Evolutionary conservation across 345 rosid genomes (phyloP).

Genomic region (Ricinus communis): DNA sequence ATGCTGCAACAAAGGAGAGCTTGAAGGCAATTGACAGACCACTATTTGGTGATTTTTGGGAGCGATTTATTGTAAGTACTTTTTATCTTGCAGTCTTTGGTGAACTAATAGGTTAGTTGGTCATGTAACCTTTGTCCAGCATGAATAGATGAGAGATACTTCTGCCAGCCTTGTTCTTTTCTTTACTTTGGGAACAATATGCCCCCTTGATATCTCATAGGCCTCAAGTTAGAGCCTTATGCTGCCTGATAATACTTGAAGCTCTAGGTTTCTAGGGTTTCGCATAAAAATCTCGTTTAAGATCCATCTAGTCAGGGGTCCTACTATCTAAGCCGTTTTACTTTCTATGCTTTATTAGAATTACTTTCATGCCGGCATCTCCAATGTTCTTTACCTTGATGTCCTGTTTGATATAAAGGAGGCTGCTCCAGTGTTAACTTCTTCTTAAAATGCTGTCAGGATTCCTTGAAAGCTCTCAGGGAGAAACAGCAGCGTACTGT

Average conservation of each 20-base stretch:
- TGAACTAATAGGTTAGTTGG: neutral
- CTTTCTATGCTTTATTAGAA: neutral
- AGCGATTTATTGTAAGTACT: slow-evolving; percentile 76
- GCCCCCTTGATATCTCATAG: neutral
- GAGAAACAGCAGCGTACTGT: slow-evolving; percentile 92
- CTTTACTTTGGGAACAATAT: neutral
- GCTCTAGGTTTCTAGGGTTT: neutral
- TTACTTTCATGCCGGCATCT: neutral
- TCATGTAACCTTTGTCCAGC: neutral
- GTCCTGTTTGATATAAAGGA: neutral
- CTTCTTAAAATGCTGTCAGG: slow-evolving; percentile 37
- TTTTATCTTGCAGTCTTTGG: neutral
- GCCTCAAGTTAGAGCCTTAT: neutral
- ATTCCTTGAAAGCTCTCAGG: slow-evolving; percentile 72
- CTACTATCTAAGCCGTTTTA: neutral
- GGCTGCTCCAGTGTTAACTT: neutral
- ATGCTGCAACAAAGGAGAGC: slow-evolving; percentile 96
- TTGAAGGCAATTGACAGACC: slow-evolving; percentile 96
- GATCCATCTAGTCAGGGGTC: neutral
- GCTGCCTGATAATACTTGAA: neutral
- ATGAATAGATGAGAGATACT: neutral
- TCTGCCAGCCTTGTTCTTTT: neutral
- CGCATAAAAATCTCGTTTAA: neutral
- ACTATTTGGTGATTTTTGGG: slow-evolving; percentile 97
- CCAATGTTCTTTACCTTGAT: neutral